Evolutionary conservation across 2,329 filamentous ascomycete species (phyloP).

Genomic region (Venturia pyrina): DNA sequence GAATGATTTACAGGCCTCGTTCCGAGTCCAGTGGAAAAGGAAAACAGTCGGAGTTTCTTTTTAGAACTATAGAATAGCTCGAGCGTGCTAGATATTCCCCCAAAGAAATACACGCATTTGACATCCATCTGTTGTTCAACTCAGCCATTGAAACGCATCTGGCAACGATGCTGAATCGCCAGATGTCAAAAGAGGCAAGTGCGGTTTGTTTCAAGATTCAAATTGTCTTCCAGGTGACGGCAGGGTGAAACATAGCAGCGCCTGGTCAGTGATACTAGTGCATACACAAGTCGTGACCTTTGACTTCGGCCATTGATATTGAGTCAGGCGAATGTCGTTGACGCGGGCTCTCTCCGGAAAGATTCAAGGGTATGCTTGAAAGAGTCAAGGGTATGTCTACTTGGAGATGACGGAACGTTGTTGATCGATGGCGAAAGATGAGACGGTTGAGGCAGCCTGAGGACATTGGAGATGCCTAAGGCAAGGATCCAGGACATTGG

Average conservation of each 20-base stretch:
- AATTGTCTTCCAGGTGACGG: background rate
- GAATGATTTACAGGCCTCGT: background rate
- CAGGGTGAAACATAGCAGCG: background rate
- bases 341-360: background rate
- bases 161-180: too few species aligned
- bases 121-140: background rate
- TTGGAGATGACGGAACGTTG: background rate
- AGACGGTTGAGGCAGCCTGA: background rate
- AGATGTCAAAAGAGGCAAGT: background rate
- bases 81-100: background rate
- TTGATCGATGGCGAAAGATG: background rate
- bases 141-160: too few species aligned
- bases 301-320: background rate
- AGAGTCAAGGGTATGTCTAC: background rate
- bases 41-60: background rate
- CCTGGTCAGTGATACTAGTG: background rate
- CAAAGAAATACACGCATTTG: too few species aligned
- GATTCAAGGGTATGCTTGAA: background rate
- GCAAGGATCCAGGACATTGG: too few species aligned
- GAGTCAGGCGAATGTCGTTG: background rate
- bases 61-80: background rate
- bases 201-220: background rate
- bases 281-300: background rate
- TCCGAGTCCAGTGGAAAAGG: background rate
- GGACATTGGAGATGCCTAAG: too few species aligned